Conservation (phyloP, 768 basidiomycete species). For the Chalciporus piperatus region DNA sequence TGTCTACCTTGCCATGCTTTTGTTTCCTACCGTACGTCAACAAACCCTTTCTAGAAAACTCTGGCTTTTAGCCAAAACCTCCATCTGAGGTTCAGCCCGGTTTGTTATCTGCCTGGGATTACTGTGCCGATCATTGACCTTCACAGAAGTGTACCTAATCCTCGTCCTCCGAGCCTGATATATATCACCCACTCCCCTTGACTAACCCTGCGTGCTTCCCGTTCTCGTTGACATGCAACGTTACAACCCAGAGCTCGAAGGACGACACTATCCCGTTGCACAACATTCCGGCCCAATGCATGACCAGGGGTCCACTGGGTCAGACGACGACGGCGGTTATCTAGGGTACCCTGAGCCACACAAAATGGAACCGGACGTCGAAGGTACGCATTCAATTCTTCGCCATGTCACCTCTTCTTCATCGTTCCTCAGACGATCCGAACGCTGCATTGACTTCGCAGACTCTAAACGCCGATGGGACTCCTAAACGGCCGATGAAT, state of each 20-base stretch:
- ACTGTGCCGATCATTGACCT: conserved; percentile 28
- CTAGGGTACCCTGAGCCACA: conserved; percentile 29
- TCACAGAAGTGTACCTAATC: conserved; percentile 10
- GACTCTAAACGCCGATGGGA: conserved; percentile 82
- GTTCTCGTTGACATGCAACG: conserved; percentile 27
- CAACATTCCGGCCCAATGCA: conserved; percentile 31
- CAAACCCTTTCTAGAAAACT: conserved; percentile 25
- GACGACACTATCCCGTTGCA: conserved; percentile 25
- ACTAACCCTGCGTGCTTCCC: conserved; percentile 5
- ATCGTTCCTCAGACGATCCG: conserved; percentile 34
- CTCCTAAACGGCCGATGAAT: conserved; percentile 90
- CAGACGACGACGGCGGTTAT: conserved; percentile 50
- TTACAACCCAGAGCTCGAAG: conserved; percentile 20
- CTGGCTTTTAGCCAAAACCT: conserved; percentile 16
- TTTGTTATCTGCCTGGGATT: conserved; percentile 26
- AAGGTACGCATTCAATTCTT: conserved; percentile 37
- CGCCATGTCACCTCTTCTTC: conserved; percentile 13
- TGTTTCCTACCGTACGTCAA: conserved; percentile 28
- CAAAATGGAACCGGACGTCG: conserved; percentile 43
- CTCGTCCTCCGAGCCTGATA: conserved; percentile 9
- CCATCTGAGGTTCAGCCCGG: conserved; percentile 19
- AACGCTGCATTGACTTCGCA: conserved; percentile 63
- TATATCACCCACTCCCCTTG: conserved; percentile 1
- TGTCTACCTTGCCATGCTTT: conserved; percentile 33
- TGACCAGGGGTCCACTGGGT: conserved; percentile 52